A percentile compares a stretch with the other conserved stretches of the same genome.
Conservation (phyloP, 2,329 filamentous ascomycete species). For the Metarhizium rileyi region DNA sequence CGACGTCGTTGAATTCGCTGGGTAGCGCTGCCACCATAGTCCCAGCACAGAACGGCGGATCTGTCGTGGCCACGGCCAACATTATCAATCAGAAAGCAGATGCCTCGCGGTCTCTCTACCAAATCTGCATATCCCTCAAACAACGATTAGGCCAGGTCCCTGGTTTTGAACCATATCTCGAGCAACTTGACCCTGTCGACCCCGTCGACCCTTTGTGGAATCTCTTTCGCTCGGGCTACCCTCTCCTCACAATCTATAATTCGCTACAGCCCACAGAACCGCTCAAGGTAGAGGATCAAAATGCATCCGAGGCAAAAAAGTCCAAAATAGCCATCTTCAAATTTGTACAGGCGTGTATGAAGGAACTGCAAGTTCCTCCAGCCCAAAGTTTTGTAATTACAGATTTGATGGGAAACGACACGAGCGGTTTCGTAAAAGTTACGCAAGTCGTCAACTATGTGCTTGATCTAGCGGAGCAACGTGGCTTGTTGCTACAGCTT, state of each 20-base stretch:
- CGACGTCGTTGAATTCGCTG: conserved; percentile 41
- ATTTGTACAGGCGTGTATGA: conserved; percentile 82
- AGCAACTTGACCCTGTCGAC: conserved; percentile 58
- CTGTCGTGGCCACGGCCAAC: conserved; percentile 71
- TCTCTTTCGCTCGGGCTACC: conserved; percentile 72
- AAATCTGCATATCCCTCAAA: conserved; percentile 83
- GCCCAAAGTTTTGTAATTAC: conserved; percentile 85
- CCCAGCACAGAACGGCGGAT: conserved; percentile 39
- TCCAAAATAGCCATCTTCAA: conserved; percentile 85
- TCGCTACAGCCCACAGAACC: conserved; percentile 60
- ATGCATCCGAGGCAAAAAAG: conserved; percentile 58
- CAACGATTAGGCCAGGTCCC: conserved; percentile 75
- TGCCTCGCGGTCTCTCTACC: conserved; percentile 83
- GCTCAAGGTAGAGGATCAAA: conserved; percentile 56
- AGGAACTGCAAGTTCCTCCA: conserved; percentile 67
- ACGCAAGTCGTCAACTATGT: conserved; percentile 88
- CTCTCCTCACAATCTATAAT: conserved; percentile 85
- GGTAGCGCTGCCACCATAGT: conserved; percentile 33
- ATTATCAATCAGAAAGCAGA: conserved; percentile 97
- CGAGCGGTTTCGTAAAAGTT: conserved; percentile 95
- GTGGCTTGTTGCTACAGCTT: conserved; percentile 58
- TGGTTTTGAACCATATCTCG: conserved; percentile 66
- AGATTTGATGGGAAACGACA: conserved; percentile 88
- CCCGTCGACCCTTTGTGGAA: conserved; percentile 90
- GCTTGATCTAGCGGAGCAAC: conserved; percentile 72